Percentiles rank a stretch among this genome's conserved stretches.
These are phyloP conservation scores for Aspergillus panamensis DNA, from an alignment of 495 filamentous ascomycete genomes.

Conservation along the genomic window DNA sequence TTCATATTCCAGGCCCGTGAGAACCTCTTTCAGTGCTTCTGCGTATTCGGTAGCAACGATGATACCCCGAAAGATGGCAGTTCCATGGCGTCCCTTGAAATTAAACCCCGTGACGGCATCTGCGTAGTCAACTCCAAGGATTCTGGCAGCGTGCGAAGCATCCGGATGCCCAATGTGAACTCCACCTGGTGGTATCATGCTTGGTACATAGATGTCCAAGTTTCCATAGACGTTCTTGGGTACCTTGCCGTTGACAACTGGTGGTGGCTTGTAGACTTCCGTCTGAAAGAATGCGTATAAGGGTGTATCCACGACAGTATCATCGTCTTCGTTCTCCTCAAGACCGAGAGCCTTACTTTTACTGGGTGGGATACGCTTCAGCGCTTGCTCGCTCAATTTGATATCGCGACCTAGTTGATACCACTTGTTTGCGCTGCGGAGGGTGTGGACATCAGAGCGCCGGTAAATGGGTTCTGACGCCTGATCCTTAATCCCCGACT, in stretches of 20 bases:
- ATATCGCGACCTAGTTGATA: slow-evolving; percentile 79
- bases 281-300: slow-evolving; percentile 79
- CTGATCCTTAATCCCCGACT: slow-evolving; percentile 50
- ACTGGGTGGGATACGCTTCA: slow-evolving; percentile 60
- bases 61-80: slow-evolving; percentile 70
- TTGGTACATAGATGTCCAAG: slow-evolving; percentile 84
- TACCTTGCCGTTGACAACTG: slow-evolving; percentile 68
- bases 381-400: slow-evolving; percentile 66
- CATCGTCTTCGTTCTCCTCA: slow-evolving; percentile 41
- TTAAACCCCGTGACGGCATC: slow-evolving; percentile 88
- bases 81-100: slow-evolving; percentile 78
- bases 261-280: slow-evolving; percentile 66
- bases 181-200: slow-evolving; percentile 85
- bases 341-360: slow-evolving; percentile 36
- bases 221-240: slow-evolving; percentile 89
- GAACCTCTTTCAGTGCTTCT: slow-evolving; percentile 67
- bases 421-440: slow-evolving; percentile 79
- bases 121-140: slow-evolving; percentile 81
- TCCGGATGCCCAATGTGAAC: slow-evolving; percentile 64
- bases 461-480: slow-evolving; percentile 67
- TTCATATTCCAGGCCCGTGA: slow-evolving; percentile 61
- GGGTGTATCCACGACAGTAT: slow-evolving; percentile 39
- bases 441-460: slow-evolving; percentile 70
- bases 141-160: slow-evolving; percentile 66
- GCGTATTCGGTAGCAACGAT: slow-evolving; percentile 67